Evolutionary conservation across 2,329 filamentous ascomycete genomes (phyloP), one percentile per base, ranked within the genome.

Genomic region (Colletotrichum sp.): DNA sequence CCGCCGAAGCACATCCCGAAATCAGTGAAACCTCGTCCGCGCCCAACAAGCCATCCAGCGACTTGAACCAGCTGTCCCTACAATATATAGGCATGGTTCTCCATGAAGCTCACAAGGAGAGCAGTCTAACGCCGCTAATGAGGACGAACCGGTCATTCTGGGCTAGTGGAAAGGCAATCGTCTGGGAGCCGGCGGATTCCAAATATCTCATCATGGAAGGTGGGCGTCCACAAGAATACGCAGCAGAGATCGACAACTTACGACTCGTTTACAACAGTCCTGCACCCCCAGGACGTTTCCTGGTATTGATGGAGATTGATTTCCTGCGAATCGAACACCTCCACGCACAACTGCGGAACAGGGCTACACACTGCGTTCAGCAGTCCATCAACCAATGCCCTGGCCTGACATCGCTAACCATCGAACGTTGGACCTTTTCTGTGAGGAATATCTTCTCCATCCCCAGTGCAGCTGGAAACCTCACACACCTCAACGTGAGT

Each of bases 241-340:
- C 13, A 55, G 0, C 0, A 1, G 52, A 55, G 52, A 55, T 55
- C 15, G 24, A 5, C 24, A 26, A 21, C 52, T 55, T 8, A 26
- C 24, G 10, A 12, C 18, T 55, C 24, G 6, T 26, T 55, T 1
- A 55, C 4, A 55, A n/a, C 21, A 26, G n/a, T 21, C 52, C n/a
- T 55, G 24, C 24, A 24, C 21, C 21, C 21, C 21, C 15, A 24
- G 24, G 2, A 21, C 24, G 15, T 24, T 55, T 55, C 24, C 13
- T 15, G 3, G 52, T 2, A 55, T 55, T 8, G 1, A 21, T 55
- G 2, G 21, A 55, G 52, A 1, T 24, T 24, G 24, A 5, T 21
- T 55, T 55, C 1, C 52, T 1, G n/a, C 24, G n/a, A 0, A 0
- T 55, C 15, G 4, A 55, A n/a, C 8, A 55, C 13, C 1, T 55